Evolutionary conservation across 768 basidiomycete genomes (phyloP), one percentile per base, ranked within the genome.

Genomic region (Mycena filopes): DNA sequence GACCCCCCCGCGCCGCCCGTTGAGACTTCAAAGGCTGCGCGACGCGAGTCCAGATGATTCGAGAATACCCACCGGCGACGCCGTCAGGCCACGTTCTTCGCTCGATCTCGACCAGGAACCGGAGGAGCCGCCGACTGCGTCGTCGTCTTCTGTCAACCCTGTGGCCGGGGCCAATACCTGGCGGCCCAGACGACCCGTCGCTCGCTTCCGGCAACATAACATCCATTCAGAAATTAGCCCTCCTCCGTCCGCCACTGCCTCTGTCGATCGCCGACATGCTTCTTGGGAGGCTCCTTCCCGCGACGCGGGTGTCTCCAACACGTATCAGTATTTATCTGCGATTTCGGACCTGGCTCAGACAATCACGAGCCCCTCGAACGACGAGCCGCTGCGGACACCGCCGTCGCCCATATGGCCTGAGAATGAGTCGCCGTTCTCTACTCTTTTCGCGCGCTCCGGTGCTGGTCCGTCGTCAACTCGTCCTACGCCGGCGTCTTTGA

Each of bases 341-440:
- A 65, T 73, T 43, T 67, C 72, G 26, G 72, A 71, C 33, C 43
- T 73, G 42, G 70, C 72, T 11, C 60, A 69, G 33, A 73, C 68
- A 15, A 70, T 73, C 23, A 48, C 69, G 16, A 59, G 50, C 29
- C 69, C 66, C 28, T 65, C 65, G n/a, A 49, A 58, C 36, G 28
- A 54, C 43, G 56, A 65, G 36, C n/a, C 55, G 21, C 41, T 43
- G n/a, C 51, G 49, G 18, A 18, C 56, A 21, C 29, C 63, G 20
- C 55, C 55, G 36, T 51, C 48, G 23, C 46, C 51, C 7, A 16
- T 18, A 31, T 56, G 58, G 54, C 58, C 47, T 16, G 59, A 55
- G 13, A 51, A 21, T 31, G 63, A 68, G 31, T 60, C 61, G 29
- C 65, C 66, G 20, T 67, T 67, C 46, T 67, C 65, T 18, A 57